These are phyloP conservation scores for Podaxis mareebaensis DNA, from an alignment of 768 basidiomycete genomes.

Conservation along the genomic window DNA sequence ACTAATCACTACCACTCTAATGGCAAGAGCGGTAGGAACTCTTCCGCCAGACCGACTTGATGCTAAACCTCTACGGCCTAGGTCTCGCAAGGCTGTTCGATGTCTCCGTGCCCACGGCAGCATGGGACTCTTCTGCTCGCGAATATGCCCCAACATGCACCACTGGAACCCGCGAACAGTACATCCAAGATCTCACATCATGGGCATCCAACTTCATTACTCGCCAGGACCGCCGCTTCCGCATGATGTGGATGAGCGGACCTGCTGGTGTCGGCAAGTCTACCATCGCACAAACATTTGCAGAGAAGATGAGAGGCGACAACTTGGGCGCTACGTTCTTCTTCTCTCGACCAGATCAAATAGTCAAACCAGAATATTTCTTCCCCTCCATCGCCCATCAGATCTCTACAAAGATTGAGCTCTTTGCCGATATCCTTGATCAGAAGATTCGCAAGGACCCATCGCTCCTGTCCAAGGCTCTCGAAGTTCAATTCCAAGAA, in stretches of 20 bases:
- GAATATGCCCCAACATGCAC: background rate
- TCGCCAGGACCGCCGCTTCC: background rate
- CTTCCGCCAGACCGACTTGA: background rate
- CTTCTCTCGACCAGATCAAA: background rate
- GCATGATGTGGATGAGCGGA: constrained; percentile 5
- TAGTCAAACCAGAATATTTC: background rate
- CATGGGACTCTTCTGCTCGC: background rate
- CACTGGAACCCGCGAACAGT: background rate
- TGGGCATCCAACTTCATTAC: background rate
- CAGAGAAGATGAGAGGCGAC: background rate
- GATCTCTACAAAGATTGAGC: background rate
- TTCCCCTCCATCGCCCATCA: constrained; percentile 5
- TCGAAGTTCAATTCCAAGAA: constrained; percentile 9
- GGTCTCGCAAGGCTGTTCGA: background rate
- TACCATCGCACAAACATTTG: constrained; percentile 5
- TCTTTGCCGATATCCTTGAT: background rate
- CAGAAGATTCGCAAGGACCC: background rate
- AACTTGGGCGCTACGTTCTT: constrained; percentile 10
- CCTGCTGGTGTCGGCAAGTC: constrained; percentile 13
- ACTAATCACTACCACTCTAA: background rate
- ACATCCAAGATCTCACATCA: background rate
- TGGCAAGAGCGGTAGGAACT: background rate
- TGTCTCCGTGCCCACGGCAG: background rate
- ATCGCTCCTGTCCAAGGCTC: background rate
- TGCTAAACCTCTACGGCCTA: background rate